Percentiles rank a stretch among this genome's conserved stretches.
phyloP scores from a whole-genome alignment of 164 flowering plant species.

The Stephania yunnanensis region DNA sequence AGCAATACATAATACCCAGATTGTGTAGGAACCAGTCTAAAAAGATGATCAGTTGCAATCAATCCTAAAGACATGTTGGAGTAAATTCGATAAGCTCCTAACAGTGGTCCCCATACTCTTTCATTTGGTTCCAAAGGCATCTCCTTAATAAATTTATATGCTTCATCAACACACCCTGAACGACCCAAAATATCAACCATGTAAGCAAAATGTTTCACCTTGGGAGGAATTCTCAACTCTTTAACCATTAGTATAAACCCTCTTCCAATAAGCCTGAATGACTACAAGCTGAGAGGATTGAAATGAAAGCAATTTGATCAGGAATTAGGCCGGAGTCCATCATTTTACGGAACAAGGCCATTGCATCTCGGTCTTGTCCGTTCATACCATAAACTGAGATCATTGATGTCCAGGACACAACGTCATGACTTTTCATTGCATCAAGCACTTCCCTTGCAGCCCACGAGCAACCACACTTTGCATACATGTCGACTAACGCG shows the following conservation, averaged over 20 bases:
- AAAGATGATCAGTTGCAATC: slow-evolving; percentile 33
- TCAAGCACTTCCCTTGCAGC: slow-evolving; percentile 32
- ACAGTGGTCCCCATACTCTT: slow-evolving; percentile 39
- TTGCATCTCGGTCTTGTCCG: slow-evolving; percentile 28
- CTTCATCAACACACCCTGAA: slow-evolving; percentile 34
- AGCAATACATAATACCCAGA: slow-evolving; percentile 36
- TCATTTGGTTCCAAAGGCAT: slow-evolving; percentile 36
- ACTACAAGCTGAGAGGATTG: slow-evolving; percentile 31
- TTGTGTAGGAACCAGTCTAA: slow-evolving; percentile 29
- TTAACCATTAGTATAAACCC: slow-evolving; percentile 23
- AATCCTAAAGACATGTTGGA: slow-evolving; percentile 29
- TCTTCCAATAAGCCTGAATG: slow-evolving; percentile 29
- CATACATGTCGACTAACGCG: slow-evolving; percentile 37
- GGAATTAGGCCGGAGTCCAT: slow-evolving; percentile 19
- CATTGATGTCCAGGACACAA: slow-evolving; percentile 39
- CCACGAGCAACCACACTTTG: slow-evolving; percentile 32
- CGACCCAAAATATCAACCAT: slow-evolving; percentile 40
- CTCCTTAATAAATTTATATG: slow-evolving; percentile 26
- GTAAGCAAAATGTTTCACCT: slow-evolving; percentile 34
- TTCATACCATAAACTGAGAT: slow-evolving; percentile 31
- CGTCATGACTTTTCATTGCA: slow-evolving; percentile 22
- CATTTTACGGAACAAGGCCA: slow-evolving; percentile 24
- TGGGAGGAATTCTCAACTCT: slow-evolving; percentile 25
- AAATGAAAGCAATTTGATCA: slow-evolving; percentile 36
- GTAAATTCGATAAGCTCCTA: slow-evolving; percentile 32